Base-by-base conservation (phyloP, 1,284 basidiomycete species). In the Calocybe gambosa region DNA sequence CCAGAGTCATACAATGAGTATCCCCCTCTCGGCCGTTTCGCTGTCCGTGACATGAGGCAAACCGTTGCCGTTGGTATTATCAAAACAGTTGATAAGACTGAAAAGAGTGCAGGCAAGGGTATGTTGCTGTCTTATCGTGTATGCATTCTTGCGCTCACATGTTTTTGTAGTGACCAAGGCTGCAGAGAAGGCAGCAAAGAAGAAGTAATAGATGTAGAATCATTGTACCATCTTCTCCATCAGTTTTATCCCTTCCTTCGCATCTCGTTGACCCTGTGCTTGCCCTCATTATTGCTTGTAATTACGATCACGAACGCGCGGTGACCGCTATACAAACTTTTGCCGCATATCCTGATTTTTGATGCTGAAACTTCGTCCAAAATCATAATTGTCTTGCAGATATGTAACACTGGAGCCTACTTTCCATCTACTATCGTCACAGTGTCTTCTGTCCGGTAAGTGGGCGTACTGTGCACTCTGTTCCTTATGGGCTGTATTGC, bases 21-120 rank as follows among this genome's bases (percentile, higher is more conserved):
- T 80, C 95, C 95, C 60, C 95, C 96, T 74, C 89, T 99, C 57
- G 96, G 96, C 77, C 95, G 96, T 73, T 99, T 98, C 77, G 90
- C 90, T 62, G 92, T 94, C 65, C 90, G 91, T 83, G 91, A 94
- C 78, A 95, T 97, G 90, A 89, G 93, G 71, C 90, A 94, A 77
- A 96, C 93, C 56, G 93, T 96, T 57, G 93, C 93, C 55, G 93
- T 96, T 65, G 93, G 93, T 75, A 90, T 96, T 74, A 94, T 96
- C 81, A 94, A 95, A 77, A 81, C 82, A 50, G 93, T 95, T 56
- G 93, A 94, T 50, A 94, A 94, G 85, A 81, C 88, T 55, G 89
- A 93, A 51, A 92, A 90, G 71, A 64, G 75, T 63, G 75, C 77
- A 62, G 90, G 90, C 61, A 93, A 93, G 80, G 81, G 85, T 82